phyloP scores from a whole-genome alignment of 192 early-diverging fungal genomes.

The Phycomyces blakesleeanus region DNA sequence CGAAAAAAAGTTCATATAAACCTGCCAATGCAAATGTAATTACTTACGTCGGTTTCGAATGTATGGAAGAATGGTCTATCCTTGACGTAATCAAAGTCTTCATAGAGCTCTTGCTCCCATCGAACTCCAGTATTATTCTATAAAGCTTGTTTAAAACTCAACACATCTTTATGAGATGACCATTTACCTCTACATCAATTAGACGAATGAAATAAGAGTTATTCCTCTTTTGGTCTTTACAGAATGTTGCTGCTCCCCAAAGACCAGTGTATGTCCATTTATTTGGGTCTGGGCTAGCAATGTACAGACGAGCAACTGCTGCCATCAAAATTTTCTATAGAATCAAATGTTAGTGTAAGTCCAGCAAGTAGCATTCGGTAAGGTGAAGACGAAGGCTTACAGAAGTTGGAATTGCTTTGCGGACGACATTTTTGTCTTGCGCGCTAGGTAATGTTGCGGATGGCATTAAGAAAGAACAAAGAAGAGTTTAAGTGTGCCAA shows the following conservation, averaged over 20 bases:
- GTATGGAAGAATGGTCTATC: constrained; percentile 67
- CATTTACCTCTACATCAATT: constrained; percentile 55
- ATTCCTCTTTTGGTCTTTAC: constrained; percentile 61
- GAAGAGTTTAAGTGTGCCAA: too few relatives aligned
- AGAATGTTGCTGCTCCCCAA: constrained; percentile 66
- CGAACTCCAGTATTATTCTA: constrained; percentile 53
- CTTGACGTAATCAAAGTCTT: constrained; percentile 63
- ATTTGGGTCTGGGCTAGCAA: constrained; percentile 61
- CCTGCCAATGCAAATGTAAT: not conserved
- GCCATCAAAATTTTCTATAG: constrained; percentile 77
- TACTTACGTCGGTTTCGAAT: constrained; percentile 61
- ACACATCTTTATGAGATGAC: not conserved
- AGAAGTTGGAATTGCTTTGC: constrained; percentile 25
- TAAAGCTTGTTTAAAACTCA: not conserved
- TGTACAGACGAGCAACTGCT: constrained; percentile 70
- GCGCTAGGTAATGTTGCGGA: constrained; percentile 26
- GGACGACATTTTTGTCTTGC: constrained; percentile 29
- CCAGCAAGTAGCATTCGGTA: not conserved
- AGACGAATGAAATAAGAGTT: constrained; percentile 65
- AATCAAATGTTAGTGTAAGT: constrained; percentile 14
- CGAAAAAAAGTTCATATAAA: not conserved
- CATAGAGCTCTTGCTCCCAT: constrained; percentile 81
- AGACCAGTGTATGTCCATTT: constrained; percentile 67
- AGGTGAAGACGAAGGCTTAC: constrained; percentile 1
- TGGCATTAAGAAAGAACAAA: constrained; percentile 9